Evolutionary conservation across 345 rosid genomes (phyloP).

Genomic region (Cardamine chenopodiifolia): DNA sequence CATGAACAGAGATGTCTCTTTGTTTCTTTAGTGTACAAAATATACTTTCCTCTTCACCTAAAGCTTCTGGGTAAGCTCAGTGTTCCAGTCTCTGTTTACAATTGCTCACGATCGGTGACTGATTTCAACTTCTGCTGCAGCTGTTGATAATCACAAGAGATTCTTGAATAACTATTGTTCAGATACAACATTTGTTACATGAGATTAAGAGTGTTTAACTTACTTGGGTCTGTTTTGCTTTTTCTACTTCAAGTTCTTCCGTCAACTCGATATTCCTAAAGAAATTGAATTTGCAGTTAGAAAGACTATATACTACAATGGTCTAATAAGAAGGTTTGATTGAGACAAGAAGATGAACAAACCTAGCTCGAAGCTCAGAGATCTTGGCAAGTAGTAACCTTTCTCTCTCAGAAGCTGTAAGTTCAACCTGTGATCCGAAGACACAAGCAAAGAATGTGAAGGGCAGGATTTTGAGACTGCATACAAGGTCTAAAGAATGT

Average conservation of each 20-base stretch:
- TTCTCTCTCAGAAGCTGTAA: conserved; percentile 71
- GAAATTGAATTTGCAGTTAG: conserved; percentile 18
- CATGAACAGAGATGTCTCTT: conserved; percentile 5
- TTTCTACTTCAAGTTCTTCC: conserved; percentile 71
- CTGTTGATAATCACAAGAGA: conserved; percentile 20
- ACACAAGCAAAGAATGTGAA: conserved; percentile 15
- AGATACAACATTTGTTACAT: background rate
- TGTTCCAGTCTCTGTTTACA: conserved; percentile 21
- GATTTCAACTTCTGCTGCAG: conserved; percentile 37
- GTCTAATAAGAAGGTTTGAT: background rate
- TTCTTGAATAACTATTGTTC: background rate
- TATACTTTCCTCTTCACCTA: conserved; percentile 21
- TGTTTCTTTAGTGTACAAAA: conserved; percentile 30
- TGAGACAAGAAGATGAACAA: conserved; percentile 31
- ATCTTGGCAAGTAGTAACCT: conserved; percentile 63
- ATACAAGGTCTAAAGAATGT: conserved; percentile 12
- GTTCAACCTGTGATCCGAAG: conserved; percentile 56
- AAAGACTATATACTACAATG: conserved; percentile 14
- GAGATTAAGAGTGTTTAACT: conserved; percentile 39
- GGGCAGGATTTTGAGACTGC: conserved; percentile 7
- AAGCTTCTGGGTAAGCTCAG: conserved; percentile 31
- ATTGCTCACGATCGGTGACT: conserved; percentile 11
- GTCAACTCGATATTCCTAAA: conserved; percentile 67
- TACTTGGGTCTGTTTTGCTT: conserved; percentile 66
- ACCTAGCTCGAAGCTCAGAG: conserved; percentile 83